Evolutionary conservation across 2,329 filamentous ascomycete species (phyloP).

Genomic region (Lecanicillium sp.): DNA sequence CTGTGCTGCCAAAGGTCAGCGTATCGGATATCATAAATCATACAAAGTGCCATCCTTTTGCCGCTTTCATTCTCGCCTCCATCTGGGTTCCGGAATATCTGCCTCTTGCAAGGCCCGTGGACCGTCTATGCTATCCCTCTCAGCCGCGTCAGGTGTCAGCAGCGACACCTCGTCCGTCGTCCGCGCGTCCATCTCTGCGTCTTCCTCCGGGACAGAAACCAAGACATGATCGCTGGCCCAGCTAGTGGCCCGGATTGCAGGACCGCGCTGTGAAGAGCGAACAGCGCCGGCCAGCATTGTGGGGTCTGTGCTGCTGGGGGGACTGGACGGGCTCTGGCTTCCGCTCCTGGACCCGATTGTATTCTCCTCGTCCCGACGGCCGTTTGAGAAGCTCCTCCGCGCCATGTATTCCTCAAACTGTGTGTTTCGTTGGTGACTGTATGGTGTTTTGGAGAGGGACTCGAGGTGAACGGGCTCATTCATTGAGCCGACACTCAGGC

Average conservation of each 20-base stretch:
- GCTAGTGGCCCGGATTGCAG: constrained; percentile 23
- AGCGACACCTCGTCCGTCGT: constrained; percentile 21
- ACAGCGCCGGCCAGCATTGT: constrained; percentile 4
- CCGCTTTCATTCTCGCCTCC: constrained; percentile 11
- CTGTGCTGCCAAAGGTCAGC: no score
- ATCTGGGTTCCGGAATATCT: constrained; percentile 19
- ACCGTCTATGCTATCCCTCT: constrained; percentile 15
- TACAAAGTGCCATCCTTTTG: no score
- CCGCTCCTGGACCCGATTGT: constrained; percentile 14
- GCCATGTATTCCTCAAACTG: constrained; percentile 39
- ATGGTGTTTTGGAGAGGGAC: constrained; percentile 18
- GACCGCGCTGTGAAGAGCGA: constrained; percentile 16
- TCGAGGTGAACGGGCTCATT: constrained; percentile 15
- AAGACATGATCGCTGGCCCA: constrained; percentile 28
- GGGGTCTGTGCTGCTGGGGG: constrained; percentile 4
- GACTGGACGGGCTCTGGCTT: constrained; percentile 5
- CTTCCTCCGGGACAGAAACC: constrained; percentile 32
- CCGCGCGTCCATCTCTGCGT: constrained; percentile 14
- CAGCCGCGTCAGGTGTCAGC: constrained; percentile 16
- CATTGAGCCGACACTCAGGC: constrained; percentile 20
- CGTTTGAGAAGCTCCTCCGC: constrained; percentile 19
- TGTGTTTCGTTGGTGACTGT: constrained; percentile 38
- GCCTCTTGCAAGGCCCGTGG: constrained; percentile 15
- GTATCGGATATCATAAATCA: no score
- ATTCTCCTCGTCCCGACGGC: constrained; percentile 19